Evolutionary conservation across 2,329 filamentous ascomycete species (phyloP).

Genomic region (Alternaria sp.): DNA sequence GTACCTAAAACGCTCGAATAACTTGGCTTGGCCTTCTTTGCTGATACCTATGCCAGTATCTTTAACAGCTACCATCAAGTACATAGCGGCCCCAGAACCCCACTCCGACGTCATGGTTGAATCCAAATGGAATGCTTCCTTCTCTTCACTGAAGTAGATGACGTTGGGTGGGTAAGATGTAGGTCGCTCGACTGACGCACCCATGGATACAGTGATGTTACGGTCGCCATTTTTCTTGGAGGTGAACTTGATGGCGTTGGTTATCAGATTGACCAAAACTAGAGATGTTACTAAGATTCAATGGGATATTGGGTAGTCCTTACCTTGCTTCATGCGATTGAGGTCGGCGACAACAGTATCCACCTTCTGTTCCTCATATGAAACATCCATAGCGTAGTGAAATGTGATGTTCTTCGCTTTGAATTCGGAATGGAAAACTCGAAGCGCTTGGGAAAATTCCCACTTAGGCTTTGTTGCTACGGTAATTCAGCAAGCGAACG

Average conservation of each 20-base stretch:
- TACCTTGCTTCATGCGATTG: conserved; percentile 51
- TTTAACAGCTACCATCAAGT: conserved; percentile 57
- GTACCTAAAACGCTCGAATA: conserved; percentile 56
- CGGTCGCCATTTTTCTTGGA: conserved; percentile 49
- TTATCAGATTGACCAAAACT: conserved; percentile 56
- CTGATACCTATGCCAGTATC: conserved; percentile 57
- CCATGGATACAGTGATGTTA: conserved; percentile 54
- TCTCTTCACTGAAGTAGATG: conserved; percentile 54
- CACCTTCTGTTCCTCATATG: conserved; percentile 50
- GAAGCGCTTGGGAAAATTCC: conserved; percentile 50
- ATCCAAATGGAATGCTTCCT: conserved; percentile 51
- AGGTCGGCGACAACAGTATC: conserved; percentile 52
- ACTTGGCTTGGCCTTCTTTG: conserved; percentile 50
- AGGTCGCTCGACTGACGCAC: conserved; percentile 50
- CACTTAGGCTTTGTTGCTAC: conserved; percentile 46
- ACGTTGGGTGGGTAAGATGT: conserved; percentile 56
- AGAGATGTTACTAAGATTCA: conserved; percentile 16
- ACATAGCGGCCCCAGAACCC: conserved; percentile 51
- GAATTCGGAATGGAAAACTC: conserved; percentile 54
- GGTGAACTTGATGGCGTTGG: conserved; percentile 60
- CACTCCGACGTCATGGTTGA: conserved; percentile 54
- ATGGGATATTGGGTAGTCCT: accelerated
- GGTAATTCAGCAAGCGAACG: conserved; percentile 4
- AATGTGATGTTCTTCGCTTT: conserved; percentile 50
- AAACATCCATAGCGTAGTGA: conserved; percentile 53